A percentile compares a stretch with the other conserved stretches of the same genome.
Evolutionary conservation across 768 basidiomycete genomes (phyloP).

Genomic region (Polyporus arcularius): DNA sequence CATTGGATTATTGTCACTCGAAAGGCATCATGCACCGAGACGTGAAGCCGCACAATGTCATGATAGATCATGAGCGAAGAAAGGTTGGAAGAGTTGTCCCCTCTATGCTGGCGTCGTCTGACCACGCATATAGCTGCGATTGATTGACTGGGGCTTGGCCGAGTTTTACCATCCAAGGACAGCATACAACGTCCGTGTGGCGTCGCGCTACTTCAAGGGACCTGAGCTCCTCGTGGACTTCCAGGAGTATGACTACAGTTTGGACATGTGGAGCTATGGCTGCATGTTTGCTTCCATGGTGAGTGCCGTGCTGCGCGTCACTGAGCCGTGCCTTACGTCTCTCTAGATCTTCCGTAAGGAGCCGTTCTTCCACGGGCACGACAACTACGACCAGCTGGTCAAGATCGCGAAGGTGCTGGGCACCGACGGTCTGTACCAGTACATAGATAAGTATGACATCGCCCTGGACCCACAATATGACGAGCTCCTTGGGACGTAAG

Average conservation of each 20-base stretch:
- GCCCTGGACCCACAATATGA: conserved; percentile 96
- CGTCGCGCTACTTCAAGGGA: conserved; percentile 97
- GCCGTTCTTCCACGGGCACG: conserved; percentile 98
- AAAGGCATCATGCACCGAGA: conserved; percentile 99
- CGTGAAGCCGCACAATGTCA: conserved; percentile 98
- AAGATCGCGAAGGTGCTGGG: conserved; percentile 98
- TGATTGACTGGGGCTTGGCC: conserved; percentile 99
- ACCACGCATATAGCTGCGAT: conserved; percentile 61
- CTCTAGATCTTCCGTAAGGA: conserved; percentile 96
- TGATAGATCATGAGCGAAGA: conserved; percentile 98
- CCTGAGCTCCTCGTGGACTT: conserved; percentile 96
- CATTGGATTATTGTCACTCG: conserved; percentile 96
- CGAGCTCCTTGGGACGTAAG: conserved; percentile 84
- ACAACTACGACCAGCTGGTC: conserved; percentile 97
- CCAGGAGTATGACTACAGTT: conserved; percentile 96
- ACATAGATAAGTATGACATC: conserved; percentile 94
- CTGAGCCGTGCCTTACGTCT: background rate
- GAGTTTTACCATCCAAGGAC: conserved; percentile 99
- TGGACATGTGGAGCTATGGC: conserved; percentile 99
- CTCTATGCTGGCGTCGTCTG: background rate
- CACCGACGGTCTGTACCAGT: conserved; percentile 91
- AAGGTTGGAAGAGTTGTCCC: conserved; percentile 52
- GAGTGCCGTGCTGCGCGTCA: conserved; percentile 23
- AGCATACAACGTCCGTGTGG: conserved; percentile 97
- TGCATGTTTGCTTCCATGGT: conserved; percentile 99